These are phyloP conservation scores for Phlyctochytrium arcticum DNA, from an alignment of 192 early-diverging fungal genomes.

Conservation along the genomic window DNA sequence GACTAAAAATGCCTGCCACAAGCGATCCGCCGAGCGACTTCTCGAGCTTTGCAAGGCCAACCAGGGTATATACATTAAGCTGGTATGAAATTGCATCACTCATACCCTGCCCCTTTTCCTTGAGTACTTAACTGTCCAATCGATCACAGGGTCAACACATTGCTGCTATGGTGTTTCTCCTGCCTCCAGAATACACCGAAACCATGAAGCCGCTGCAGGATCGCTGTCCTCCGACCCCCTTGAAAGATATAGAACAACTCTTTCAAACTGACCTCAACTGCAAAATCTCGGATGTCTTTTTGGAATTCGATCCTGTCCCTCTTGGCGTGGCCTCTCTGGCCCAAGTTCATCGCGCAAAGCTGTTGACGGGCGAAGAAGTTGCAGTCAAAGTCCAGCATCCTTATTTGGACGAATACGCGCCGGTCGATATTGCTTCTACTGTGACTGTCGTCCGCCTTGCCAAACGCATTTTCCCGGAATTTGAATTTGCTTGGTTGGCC, in stretches of 20 bases:
- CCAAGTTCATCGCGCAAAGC: slow-evolving; percentile 81
- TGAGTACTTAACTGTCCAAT: too few species aligned
- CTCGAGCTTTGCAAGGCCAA: slow-evolving; percentile 56
- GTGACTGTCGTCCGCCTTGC: slow-evolving; percentile 47
- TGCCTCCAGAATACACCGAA: slow-evolving; percentile 86
- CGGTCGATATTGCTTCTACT: slow-evolving; percentile 76
- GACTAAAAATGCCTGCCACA: slow-evolving; percentile 56
- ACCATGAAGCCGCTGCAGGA: slow-evolving; percentile 83
- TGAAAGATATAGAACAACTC: slow-evolving; percentile 65
- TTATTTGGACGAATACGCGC: slow-evolving; percentile 67
- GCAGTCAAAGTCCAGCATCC: slow-evolving; percentile 96
- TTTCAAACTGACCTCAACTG: slow-evolving; percentile 66
- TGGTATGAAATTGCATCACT: slow-evolving; percentile 22
- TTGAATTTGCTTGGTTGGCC: slow-evolving; percentile 86
- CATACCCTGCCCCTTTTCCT: too few species aligned
- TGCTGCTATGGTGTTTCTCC: slow-evolving; percentile 74
- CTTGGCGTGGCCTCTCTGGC: slow-evolving; percentile 93
- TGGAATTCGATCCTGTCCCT: slow-evolving; percentile 73
- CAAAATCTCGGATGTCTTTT: slow-evolving; percentile 65
- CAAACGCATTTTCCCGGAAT: slow-evolving; percentile 79
- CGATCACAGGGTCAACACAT: slow-evolving; percentile 81
- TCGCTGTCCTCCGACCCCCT: slow-evolving; percentile 68
- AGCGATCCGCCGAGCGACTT: slow-evolving; percentile 64
- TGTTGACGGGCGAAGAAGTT: slow-evolving; percentile 66
- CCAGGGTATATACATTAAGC: slow-evolving; percentile 84